Conservation (phyloP, 2,329 filamentous ascomycete genomes). For the Claviceps lovelessii region DNA sequence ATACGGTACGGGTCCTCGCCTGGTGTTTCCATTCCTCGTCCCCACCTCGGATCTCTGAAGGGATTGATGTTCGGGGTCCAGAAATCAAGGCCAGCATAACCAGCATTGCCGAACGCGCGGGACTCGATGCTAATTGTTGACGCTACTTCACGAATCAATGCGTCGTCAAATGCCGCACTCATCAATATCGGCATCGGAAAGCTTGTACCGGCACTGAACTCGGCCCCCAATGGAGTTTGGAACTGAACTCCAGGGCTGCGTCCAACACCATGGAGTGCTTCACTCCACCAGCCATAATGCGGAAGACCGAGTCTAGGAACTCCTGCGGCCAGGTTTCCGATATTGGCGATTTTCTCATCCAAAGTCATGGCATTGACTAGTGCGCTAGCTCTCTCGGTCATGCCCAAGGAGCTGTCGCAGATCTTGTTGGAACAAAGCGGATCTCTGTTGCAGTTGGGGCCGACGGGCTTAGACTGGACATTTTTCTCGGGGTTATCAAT, state of each 20-base stretch:
- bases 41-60: conserved; percentile 50
- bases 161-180: conserved; percentile 49
- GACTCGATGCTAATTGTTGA: conserved; percentile 44
- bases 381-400: conserved; percentile 15
- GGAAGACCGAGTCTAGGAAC: conserved; percentile 37
- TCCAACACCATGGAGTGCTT: conserved; percentile 49
- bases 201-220: conserved; percentile 45
- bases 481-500: neutral
- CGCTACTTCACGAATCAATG: conserved; percentile 42
- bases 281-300: conserved; percentile 47
- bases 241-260: conserved; percentile 13
- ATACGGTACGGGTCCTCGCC: conserved; percentile 41
- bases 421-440: conserved; percentile 21
- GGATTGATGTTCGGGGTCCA: conserved; percentile 57
- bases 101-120: conserved; percentile 49
- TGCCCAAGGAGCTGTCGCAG: conserved; percentile 27
- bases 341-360: neutral
- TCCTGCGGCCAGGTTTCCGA: conserved; percentile 1
- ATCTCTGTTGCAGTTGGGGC: conserved; percentile 12
- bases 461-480: conserved; percentile 1
- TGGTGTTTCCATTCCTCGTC: conserved; percentile 45
- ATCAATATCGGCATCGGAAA: conserved; percentile 52
- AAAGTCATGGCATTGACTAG: conserved; percentile 12
- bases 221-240: conserved; percentile 11
- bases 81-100: conserved; percentile 39